Base-by-base conservation (phyloP, 2,329 filamentous ascomycete genomes). In the Canariomyces notabilis region DNA sequence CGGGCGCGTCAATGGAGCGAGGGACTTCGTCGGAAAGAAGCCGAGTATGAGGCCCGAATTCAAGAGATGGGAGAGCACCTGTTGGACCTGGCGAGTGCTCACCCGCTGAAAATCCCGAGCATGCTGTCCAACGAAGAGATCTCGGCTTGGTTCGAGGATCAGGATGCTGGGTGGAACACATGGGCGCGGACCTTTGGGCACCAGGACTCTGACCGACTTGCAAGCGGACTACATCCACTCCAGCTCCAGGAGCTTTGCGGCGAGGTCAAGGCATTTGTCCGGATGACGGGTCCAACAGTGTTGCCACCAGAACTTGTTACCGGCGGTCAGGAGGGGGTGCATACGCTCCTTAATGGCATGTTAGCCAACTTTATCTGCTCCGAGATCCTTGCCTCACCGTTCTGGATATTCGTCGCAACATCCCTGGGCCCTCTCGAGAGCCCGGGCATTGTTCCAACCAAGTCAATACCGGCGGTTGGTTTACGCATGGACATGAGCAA, bases 281-380 rank as follows among this genome's bases (percentile, higher is more conserved):
- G 46, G 1, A 23, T 53, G 6, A 46, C 49, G 0, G 39, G 47
- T 1, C 19, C 36, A 7, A 33, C 36, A 3, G 21, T 19, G 5
- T 39, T 51, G 1, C 49, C 51, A 1, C 26, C 29, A 2, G 45
- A 48, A 15, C 8, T 42, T 1, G 14, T 41, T 19, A 21, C 8
- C 6, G 34, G 44, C 16, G 39, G 48, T n/a, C 44, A 37, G n/a
- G 40, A 48, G 21, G 41, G 39, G 6, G 7, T 42, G 4, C 43
- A 46, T 2, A 43, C 39, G 12, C 36, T 50, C 3, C 43, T 50
- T 11, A 40, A 50, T 14, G 48, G 43, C 21, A 46, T 50, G 36
- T 21, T 50, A 11, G 48, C 48, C 38, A 36, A 50, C 34, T 50
- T 50, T 15, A 46, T 50, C 20, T 43, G 43, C 31, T 15, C 34